Base-by-base conservation (phyloP, 257 asterid species). In the Avicennia marina region DNA sequence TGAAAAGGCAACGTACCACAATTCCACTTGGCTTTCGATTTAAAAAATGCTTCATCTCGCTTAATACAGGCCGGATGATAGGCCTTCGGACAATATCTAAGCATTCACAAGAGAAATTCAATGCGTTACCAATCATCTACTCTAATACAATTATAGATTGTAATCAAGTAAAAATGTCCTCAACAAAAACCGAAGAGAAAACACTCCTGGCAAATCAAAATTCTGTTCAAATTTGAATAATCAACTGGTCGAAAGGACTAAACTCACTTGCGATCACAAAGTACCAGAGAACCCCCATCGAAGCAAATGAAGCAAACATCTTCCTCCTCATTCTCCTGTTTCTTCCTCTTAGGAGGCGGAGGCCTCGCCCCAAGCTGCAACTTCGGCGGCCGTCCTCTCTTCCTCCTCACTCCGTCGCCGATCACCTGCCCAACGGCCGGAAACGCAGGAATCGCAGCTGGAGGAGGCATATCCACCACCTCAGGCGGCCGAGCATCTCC, bases 81-180 rank as follows among this genome's bases (percentile, higher is more conserved):
- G 6, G 97, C 99, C 81, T 93, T 93, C 0, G 99, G 97, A 60
- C 99, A 93, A 6, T 94, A 96, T 95, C 99, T 93, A 52, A 41
- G 34, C 68, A 76, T 53, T 53, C 44, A 51, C 43, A 66, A 68
- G 40, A 66, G 10, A 51, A 50, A 50, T 13, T 49, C 26, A 56
- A 43, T 40, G 25, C 62, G 48, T 34, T 55, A 55, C 32, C 51
- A 57, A 40, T 8, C 34, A 29, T 4, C 7, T 4, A 29, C 34
- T n/a, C 11, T 0, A 39, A 22, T 49, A 36, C 40, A n/a, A 48
- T 20, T 36, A 11, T 17, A 31, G 52, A 43, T 16, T 53, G 58
- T 11, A 46, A 24, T 48, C 4, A 45, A 61, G 61, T 39, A 27
- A 63, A 32, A 19, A 41, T 6, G 13, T 17, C 18, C 27, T 27